A percentile compares a stretch with the other conserved stretches of the same genome.
Evolutionary conservation across 306 rosid species (phyloP).

Genomic region (Trifolium pratense): DNA sequence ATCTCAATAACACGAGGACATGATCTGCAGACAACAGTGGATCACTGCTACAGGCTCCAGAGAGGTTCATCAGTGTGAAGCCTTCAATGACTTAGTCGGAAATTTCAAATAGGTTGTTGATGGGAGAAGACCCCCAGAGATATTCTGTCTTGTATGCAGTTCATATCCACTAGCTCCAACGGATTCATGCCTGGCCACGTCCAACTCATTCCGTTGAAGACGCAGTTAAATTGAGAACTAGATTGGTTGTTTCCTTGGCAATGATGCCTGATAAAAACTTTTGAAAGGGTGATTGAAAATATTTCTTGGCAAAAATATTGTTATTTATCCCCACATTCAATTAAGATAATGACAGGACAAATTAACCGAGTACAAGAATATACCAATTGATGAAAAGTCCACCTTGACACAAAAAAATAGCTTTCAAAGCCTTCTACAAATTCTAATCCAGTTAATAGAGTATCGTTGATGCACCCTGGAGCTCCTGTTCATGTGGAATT

Average conservation of each 20-base stretch:
- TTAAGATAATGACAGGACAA: slow-evolving; percentile 37
- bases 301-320: slow-evolving; percentile 32
- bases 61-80: slow-evolving; percentile 11
- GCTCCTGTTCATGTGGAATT: slow-evolving; percentile 76
- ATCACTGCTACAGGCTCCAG: background rate
- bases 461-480: slow-evolving; percentile 88
- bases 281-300: slow-evolving; percentile 19
- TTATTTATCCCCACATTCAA: slow-evolving; percentile 2
- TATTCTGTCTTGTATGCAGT: slow-evolving; percentile 7
- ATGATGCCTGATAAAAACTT: slow-evolving; percentile 24
- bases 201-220: slow-evolving; percentile 30
- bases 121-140: background rate
- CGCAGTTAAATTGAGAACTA: slow-evolving; percentile 38
- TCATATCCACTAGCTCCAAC: slow-evolving; percentile 29
- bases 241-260: slow-evolving; percentile 36
- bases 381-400: slow-evolving; percentile 99
- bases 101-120: slow-evolving; percentile 11
- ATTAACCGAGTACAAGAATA: slow-evolving; percentile 40
- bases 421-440: slow-evolving; percentile 88
- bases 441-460: slow-evolving; percentile 88
- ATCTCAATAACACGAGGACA: slow-evolving; percentile 24
- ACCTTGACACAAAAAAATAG: slow-evolving; percentile 83
- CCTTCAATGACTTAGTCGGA: slow-evolving; percentile 35
- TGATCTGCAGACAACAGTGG: slow-evolving; percentile 22
- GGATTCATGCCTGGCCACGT: slow-evolving; percentile 36